Evolutionary conservation across 106 monocot genomes (phyloP).

Genomic region (Triglochin maritima): DNA sequence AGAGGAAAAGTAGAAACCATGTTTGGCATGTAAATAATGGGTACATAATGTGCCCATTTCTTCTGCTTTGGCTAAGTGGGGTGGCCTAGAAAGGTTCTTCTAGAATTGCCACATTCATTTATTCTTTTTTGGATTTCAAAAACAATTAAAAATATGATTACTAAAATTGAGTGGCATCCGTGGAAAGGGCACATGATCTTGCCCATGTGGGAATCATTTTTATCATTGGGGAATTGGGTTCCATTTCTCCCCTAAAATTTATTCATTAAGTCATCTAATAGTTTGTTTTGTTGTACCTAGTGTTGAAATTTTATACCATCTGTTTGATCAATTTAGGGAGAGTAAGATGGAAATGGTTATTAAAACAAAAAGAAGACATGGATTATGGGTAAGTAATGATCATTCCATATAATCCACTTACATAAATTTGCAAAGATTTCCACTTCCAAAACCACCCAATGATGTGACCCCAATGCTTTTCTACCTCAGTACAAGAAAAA

Average conservation of each 20-base stretch:
- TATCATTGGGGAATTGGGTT: not conserved
- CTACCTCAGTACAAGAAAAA: not conserved
- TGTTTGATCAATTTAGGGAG: no score
- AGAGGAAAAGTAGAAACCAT: not conserved
- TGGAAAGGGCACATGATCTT: not conserved
- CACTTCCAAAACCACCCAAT: not conserved
- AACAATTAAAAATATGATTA: not conserved
- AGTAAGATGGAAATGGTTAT: no score
- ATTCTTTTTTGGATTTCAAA: no score
- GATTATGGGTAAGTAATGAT: not conserved
- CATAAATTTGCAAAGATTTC: not conserved
- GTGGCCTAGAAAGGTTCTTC: not conserved
- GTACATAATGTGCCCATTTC: not conserved
- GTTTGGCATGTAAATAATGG: constrained; percentile 1
- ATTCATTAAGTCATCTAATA: no score
- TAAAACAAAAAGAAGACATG: no score
- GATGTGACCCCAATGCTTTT: no score
- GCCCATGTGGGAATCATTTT: not conserved
- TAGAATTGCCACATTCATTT: not conserved
- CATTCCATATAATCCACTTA: not conserved
- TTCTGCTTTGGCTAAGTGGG: not conserved
- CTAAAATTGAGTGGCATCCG: not conserved
- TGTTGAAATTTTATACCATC: no score
- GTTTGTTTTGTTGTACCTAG: no score
- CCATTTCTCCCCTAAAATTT: not conserved